These are phyloP conservation scores for Beta lomatogona DNA, from an alignment of 179 eudicot genomes.

Conservation along the genomic window DNA sequence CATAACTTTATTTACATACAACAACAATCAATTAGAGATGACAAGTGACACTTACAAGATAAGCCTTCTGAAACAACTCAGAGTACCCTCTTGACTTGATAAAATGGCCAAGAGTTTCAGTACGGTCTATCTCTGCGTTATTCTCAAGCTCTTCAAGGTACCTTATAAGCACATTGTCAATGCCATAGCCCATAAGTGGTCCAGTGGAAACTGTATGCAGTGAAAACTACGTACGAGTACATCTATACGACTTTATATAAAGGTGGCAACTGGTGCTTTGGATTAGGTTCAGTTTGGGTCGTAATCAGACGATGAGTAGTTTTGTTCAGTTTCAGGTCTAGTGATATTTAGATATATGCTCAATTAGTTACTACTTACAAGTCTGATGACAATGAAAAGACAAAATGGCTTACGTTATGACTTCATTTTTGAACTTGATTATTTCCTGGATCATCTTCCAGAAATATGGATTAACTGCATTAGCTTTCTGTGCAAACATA, in stretches of 20 bases:
- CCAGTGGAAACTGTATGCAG: neutral
- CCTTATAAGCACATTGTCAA: conserved; percentile 37
- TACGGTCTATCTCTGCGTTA: conserved; percentile 66
- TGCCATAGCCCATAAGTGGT: too few relatives aligned
- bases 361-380: neutral
- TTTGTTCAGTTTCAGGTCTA: too few relatives aligned
- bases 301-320: too few relatives aligned
- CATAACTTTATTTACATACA: neutral
- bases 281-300: too few relatives aligned
- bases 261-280: too few relatives aligned
- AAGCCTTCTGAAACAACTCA: conserved; percentile 81
- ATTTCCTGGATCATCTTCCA: conserved; percentile 82
- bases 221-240: too few relatives aligned
- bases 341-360: too few relatives aligned
- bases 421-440: conserved; percentile 73
- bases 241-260: too few relatives aligned
- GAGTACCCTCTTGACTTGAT: conserved; percentile 76
- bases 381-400: neutral
- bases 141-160: conserved; percentile 79
- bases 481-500: conserved; percentile 81
- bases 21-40: neutral
- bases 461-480: conserved; percentile 69
- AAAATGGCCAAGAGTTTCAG: conserved; percentile 79
- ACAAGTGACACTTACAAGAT: conserved; percentile 59
- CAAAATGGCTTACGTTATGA: conserved; percentile 41